Percentiles rank a stretch among this genome's conserved stretches.
phyloP scores from a whole-genome alignment of 1,284 basidiomycete species.

The Rhodotorula sp. region DNA sequence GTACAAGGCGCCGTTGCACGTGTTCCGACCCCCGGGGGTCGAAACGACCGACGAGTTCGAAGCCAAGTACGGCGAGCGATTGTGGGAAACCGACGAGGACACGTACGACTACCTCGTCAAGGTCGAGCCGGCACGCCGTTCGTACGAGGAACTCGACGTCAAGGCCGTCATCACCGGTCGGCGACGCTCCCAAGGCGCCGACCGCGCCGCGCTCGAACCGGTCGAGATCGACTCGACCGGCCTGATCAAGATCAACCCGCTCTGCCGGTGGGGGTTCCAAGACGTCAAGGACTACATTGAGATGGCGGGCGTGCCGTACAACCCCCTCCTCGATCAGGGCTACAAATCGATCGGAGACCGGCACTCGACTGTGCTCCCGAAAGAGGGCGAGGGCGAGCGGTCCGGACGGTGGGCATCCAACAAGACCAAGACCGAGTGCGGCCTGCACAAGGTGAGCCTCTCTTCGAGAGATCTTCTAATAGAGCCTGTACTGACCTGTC shows the following conservation, averaged over 20 bases:
- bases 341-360: conserved; percentile 96
- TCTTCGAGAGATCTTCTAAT: background rate
- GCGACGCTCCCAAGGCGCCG: conserved; percentile 84
- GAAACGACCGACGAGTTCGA: conserved; percentile 73
- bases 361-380: conserved; percentile 78
- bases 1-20: conserved; percentile 71
- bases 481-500: background rate
- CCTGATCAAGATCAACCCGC: conserved; percentile 89
- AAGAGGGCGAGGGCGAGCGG: conserved; percentile 68
- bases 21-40: conserved; percentile 76
- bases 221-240: conserved; percentile 91
- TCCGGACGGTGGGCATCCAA: conserved; percentile 88
- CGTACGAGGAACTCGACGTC: conserved; percentile 78
- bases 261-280: conserved; percentile 84
- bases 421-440: conserved; percentile 87
- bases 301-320: conserved; percentile 80
- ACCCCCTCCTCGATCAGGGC: conserved; percentile 82
- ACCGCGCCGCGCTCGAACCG: conserved; percentile 75
- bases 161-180: conserved; percentile 91
- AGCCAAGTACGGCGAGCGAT: conserved; percentile 69
- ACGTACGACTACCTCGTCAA: conserved; percentile 92
- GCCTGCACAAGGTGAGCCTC: conserved; percentile 67
- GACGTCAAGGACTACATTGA: conserved; percentile 84
- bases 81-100: conserved; percentile 88
- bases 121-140: conserved; percentile 88